Evolutionary conservation across 345 rosid species (phyloP), one percentile per base, ranked within the genome.

Genomic region (Euphorbia tirucalli): DNA sequence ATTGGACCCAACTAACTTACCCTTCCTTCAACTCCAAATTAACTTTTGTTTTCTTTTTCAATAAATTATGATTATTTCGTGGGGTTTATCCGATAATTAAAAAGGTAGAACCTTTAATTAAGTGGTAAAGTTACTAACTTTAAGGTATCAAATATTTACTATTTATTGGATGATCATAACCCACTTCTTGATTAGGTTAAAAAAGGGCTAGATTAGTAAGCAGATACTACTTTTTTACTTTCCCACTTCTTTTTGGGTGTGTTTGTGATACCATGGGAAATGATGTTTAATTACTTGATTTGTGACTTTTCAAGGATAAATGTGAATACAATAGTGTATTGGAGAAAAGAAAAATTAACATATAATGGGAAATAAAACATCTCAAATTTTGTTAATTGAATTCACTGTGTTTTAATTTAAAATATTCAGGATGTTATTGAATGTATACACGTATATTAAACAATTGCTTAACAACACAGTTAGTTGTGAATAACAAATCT

Each of bases 1-100:
- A 8, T 50, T 55, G 66, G 75, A 55, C 69, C 70, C 80, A 54
- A 3, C 58, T 64, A n/a, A n/a, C n/a, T 56, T 1, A 46, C 16
- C 18, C 22, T 9, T 39, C 19, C 7, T 55, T 14, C 0, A 48
- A 39, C 25, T 25, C 39, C 64, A 22, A 46, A 46, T 46, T 46
- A 46, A 18, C 65, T 62, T 58, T 50, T 7, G 15, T 54, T 60
- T 50, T 39, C 11, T 70, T 37, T 22, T 64, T 15, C 28, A 41
- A 41, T 14, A 61, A 18, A 30, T 35, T 28, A 7, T 37, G 22
- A 61, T 56, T 56, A 22, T 35, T 60, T 46, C 16, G 19, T 61
- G 14, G 5, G 15, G 21, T 35, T 61, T 18, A 35, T 46, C 52
- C 52, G 3, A 46, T 46, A 13, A 46, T 24, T 19, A 18, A 13